Percentiles rank a stretch among this genome's conserved stretches.
phyloP scores from a whole-genome alignment of 78 protist genomes.

The Polysphondylium violaceum region DNA sequence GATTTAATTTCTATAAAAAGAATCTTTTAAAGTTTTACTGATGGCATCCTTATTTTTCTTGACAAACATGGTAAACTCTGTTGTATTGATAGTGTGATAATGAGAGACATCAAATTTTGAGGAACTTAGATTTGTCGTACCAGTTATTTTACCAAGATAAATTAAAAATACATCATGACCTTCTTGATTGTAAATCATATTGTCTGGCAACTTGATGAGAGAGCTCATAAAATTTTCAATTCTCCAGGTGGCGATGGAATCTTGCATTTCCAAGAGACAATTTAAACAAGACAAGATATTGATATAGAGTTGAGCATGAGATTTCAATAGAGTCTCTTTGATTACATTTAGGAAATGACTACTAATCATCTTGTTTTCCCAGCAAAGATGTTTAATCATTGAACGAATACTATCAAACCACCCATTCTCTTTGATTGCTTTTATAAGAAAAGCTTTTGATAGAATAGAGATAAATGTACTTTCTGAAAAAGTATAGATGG shows the following conservation, averaged over 20 bases:
- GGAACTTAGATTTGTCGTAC: neutral
- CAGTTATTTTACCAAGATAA: slow-evolving; percentile 15
- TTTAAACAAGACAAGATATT: neutral
- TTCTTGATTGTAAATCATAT: slow-evolving; percentile 34
- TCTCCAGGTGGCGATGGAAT: slow-evolving; percentile 42
- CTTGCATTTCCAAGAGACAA: slow-evolving; percentile 28
- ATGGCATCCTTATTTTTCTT: slow-evolving; percentile 35
- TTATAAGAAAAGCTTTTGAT: slow-evolving; percentile 44
- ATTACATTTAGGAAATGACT: slow-evolving; percentile 37
- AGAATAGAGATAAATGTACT: slow-evolving; percentile 16
- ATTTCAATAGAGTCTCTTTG: slow-evolving; percentile 41
- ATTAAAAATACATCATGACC: slow-evolving; percentile 19
- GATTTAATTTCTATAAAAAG: slow-evolving; percentile 1
- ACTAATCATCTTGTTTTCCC: slow-evolving; percentile 32
- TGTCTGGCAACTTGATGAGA: slow-evolving; percentile 27
- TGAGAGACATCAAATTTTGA: too few relatives aligned
- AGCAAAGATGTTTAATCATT: slow-evolving; percentile 35
- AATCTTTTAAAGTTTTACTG: slow-evolving; percentile 34
- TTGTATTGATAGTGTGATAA: slow-evolving; percentile 3
- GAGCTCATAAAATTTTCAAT: slow-evolving; percentile 46
- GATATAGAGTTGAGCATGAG: slow-evolving; percentile 14
- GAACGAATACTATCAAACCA: slow-evolving; percentile 22
- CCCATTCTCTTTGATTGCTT: slow-evolving; percentile 70
- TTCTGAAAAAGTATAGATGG: slow-evolving; percentile 14
- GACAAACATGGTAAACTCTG: slow-evolving; percentile 38